A percentile compares a stretch with the other conserved stretches of the same genome.
Evolutionary conservation across 768 basidiomycete species (phyloP).

Genomic region (Mycena haematopus): DNA sequence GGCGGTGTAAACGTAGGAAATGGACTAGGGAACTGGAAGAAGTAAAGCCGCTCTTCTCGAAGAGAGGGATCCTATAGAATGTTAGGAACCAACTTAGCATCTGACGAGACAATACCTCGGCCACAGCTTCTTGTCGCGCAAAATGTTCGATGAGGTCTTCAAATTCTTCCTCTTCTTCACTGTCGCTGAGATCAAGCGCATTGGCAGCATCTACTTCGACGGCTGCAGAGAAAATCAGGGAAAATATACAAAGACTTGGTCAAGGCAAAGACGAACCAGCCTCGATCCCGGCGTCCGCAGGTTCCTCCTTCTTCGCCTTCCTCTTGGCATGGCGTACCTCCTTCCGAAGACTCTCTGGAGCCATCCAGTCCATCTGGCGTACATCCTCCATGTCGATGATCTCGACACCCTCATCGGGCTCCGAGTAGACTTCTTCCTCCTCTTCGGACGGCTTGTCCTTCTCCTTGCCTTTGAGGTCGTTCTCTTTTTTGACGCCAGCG

Average conservation of each 20-base stretch:
- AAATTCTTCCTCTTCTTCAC: constrained; percentile 80
- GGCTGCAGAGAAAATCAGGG: constrained; percentile 8
- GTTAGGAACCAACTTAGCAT: constrained; percentile 6
- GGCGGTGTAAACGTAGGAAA: constrained; percentile 73
- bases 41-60: constrained; percentile 75
- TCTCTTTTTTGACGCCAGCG: constrained; percentile 56
- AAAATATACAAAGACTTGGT: not conserved
- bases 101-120: constrained; percentile 44
- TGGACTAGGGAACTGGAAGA: constrained; percentile 89
- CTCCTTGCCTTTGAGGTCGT: constrained; percentile 37
- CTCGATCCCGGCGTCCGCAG: constrained; percentile 9
- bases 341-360: constrained; percentile 73
- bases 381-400: constrained; percentile 86
- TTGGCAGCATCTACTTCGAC: constrained; percentile 57
- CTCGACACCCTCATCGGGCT: constrained; percentile 87
- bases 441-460: constrained; percentile 41
- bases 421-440: constrained; percentile 79
- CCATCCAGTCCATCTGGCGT: constrained; percentile 85
- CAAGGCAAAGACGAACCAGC: constrained; percentile 33
- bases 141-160: constrained; percentile 82
- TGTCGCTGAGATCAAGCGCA: constrained; percentile 74
- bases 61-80: constrained; percentile 51
- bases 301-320: constrained; percentile 51
- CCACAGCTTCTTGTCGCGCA: constrained; percentile 44
- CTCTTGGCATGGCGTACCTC: constrained; percentile 46